Evolutionary conservation across 345 rosid genomes (phyloP).

Genomic region (Linum usitatissimum): DNA sequence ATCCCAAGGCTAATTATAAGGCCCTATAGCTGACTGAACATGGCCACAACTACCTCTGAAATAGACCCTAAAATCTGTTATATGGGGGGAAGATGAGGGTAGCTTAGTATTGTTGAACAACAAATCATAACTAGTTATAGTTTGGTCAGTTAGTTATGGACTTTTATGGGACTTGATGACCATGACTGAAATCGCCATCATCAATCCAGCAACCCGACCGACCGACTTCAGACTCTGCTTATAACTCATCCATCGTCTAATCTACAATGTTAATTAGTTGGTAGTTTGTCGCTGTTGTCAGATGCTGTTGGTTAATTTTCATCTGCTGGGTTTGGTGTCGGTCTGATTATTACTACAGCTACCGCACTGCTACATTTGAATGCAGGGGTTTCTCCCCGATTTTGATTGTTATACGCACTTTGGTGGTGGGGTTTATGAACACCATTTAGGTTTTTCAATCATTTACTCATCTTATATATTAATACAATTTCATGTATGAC

Average conservation of each 20-base stretch:
- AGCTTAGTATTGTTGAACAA: background rate
- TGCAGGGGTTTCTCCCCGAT: too few relatives aligned
- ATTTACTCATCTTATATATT: too few relatives aligned
- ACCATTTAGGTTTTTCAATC: too few relatives aligned
- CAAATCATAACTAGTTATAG: background rate
- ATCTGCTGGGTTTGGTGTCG: background rate
- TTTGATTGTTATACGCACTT: too few relatives aligned
- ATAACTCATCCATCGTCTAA: background rate
- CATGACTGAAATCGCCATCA: background rate
- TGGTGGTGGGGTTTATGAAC: too few relatives aligned
- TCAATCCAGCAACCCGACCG: background rate
- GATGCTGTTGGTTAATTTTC: background rate
- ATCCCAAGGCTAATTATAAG: background rate
- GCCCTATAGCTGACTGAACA: background rate
- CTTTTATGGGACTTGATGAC: background rate
- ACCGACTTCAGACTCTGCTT: background rate
- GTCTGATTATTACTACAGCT: too few relatives aligned
- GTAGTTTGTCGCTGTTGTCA: background rate
- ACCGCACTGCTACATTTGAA: too few relatives aligned
- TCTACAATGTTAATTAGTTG: background rate
- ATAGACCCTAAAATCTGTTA: background rate
- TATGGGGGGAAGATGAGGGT: background rate
- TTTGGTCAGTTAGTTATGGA: background rate
- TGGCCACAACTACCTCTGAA: background rate
- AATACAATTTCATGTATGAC: too few relatives aligned